phyloP scores from a whole-genome alignment of 2,329 filamentous ascomycete species.

The Bertia moriformis region DNA sequence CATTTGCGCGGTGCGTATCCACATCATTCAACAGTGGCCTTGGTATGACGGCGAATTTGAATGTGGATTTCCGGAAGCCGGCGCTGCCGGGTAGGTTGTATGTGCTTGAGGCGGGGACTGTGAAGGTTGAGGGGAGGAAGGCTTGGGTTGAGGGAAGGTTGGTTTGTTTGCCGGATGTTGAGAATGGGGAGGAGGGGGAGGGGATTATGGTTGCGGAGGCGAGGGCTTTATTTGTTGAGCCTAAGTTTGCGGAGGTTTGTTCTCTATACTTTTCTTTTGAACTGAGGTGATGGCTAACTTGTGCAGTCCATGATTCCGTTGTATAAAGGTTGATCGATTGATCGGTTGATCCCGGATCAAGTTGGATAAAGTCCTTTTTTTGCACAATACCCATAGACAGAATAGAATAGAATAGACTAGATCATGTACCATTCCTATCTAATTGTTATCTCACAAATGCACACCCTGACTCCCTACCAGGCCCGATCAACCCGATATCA shows the following conservation, averaged over 20 bases:
- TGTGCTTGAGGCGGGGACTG: constrained; percentile 4
- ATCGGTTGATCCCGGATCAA: background rate
- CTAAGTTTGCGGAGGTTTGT: constrained; percentile 4
- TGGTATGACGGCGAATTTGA: constrained; percentile 7
- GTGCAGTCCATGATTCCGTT: background rate
- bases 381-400: background rate
- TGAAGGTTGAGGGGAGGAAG: constrained; percentile 6
- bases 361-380: no score
- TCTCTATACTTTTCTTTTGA: background rate
- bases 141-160: constrained; percentile 6
- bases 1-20: constrained; percentile 6
- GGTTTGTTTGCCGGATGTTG: background rate
- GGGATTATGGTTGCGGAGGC: constrained; percentile 4
- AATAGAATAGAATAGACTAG: background rate
- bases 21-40: constrained; percentile 5
- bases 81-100: constrained; percentile 5
- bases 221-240: constrained; percentile 7
- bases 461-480: background rate
- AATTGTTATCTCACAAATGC: background rate
- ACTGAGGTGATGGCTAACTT: no score
- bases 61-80: constrained; percentile 7
- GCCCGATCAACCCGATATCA: no score
- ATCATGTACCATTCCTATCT: background rate
- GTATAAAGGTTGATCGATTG: background rate
- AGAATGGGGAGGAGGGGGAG: constrained; percentile 4